phyloP scores from a whole-genome alignment of 148 eudicot genomes.

The Camellia japonica region DNA sequence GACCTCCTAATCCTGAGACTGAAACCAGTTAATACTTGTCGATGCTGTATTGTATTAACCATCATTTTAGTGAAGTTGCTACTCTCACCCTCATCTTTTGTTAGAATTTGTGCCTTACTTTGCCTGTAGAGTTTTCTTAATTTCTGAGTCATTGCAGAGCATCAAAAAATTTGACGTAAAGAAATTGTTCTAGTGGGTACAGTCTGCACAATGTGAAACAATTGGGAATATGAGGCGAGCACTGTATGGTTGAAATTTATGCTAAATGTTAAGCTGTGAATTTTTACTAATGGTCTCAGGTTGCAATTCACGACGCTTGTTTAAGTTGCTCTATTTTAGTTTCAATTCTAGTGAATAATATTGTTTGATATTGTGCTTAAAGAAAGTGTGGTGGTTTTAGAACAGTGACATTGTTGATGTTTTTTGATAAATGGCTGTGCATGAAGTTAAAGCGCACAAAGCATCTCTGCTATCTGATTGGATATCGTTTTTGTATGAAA shows the following conservation, averaged over 20 bases:
- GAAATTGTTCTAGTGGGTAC: neutral
- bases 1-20: neutral
- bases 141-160: neutral
- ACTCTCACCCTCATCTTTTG: neutral
- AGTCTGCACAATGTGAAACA: neutral
- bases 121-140: neutral
- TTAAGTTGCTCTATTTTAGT: too few relatives aligned
- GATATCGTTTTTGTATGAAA: too few relatives aligned
- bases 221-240: neutral
- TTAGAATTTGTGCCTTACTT: neutral
- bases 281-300: too few relatives aligned
- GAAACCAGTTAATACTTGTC: constrained; percentile 4
- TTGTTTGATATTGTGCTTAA: too few relatives aligned
- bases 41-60: neutral
- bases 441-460: too few relatives aligned
- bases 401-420: too few relatives aligned
- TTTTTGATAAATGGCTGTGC: too few relatives aligned
- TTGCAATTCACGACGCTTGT: too few relatives aligned
- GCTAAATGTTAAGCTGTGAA: neutral
- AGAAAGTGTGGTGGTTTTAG: too few relatives aligned
- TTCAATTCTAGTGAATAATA: too few relatives aligned
- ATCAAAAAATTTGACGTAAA: neutral
- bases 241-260: neutral
- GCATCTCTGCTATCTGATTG: too few relatives aligned
- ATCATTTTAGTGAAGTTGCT: neutral